Evolutionary conservation across 2,329 filamentous ascomycete species (phyloP).

Genomic region (Botrytis paeoniae): DNA sequence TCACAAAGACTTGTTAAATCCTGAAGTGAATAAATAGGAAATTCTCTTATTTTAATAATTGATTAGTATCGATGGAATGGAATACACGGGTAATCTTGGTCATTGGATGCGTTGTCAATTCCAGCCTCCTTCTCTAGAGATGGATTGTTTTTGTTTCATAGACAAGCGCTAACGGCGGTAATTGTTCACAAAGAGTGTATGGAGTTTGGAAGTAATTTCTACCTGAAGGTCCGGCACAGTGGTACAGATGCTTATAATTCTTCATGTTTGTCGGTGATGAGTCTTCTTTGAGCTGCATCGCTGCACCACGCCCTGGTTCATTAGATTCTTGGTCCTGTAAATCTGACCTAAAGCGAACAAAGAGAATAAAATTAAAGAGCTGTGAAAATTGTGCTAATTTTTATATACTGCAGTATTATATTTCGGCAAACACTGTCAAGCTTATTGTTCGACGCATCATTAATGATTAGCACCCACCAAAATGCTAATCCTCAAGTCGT

Average conservation of each 20-base stretch:
- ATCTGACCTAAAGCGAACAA: neutral
- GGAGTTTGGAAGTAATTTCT: neutral
- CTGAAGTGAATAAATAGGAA: neutral
- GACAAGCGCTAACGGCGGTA: neutral
- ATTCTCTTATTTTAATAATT: neutral
- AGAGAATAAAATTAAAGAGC: neutral
- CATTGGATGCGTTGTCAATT: neutral
- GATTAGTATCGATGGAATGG: neutral
- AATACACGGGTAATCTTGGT: too few relatives aligned
- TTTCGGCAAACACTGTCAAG: neutral
- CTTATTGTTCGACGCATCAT: neutral
- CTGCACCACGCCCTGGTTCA: neutral
- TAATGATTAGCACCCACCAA: neutral
- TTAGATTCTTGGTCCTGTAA: neutral
- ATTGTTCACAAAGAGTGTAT: neutral
- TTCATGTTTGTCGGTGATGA: neutral
- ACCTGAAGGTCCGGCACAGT: neutral
- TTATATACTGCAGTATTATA: neutral
- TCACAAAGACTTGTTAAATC: neutral
- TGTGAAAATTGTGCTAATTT: neutral
- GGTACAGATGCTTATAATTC: neutral
- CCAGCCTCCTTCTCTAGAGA: neutral
- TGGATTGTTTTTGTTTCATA: neutral
- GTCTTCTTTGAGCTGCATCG: neutral
- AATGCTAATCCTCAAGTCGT: neutral